These are phyloP conservation scores for Symmetrospora coprosmae DNA, from an alignment of 768 basidiomycete species.

Conservation along the genomic window DNA sequence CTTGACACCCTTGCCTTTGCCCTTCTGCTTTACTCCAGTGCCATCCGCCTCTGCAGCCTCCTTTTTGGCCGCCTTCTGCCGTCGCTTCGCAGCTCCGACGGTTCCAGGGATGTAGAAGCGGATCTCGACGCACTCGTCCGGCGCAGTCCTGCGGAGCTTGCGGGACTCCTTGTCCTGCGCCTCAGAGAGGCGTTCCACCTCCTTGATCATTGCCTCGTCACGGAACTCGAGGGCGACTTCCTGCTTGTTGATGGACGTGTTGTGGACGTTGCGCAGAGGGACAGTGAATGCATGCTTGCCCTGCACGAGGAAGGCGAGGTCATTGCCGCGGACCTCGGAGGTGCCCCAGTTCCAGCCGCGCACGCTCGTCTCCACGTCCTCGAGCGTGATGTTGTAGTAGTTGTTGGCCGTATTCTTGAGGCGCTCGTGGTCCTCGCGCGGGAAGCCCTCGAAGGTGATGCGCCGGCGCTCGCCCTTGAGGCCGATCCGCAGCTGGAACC, in stretches of 20 bases:
- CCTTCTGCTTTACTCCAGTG: too few species aligned
- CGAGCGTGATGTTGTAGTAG: slow-evolving; percentile 70
- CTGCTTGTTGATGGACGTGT: slow-evolving; percentile 93
- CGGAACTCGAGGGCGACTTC: slow-evolving; percentile 96
- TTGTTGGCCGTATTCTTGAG: slow-evolving; percentile 67
- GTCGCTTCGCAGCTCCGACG: slow-evolving; percentile 40
- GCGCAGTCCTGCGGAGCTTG: slow-evolving; percentile 37
- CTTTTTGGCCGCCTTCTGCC: slow-evolving; percentile 48
- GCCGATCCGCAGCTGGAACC: slow-evolving; percentile 75
- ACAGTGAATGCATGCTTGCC: slow-evolving; percentile 77
- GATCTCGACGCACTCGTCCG: slow-evolving; percentile 87
- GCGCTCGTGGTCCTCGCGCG: slow-evolving; percentile 86
- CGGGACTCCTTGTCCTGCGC: slow-evolving; percentile 24
- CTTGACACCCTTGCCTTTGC: slow-evolving; percentile 21
- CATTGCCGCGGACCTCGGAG: slow-evolving; percentile 83
- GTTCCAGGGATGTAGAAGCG: slow-evolving; percentile 87
- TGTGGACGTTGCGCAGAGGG: slow-evolving; percentile 70
- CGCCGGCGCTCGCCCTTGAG: slow-evolving; percentile 49
- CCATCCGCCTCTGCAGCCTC: slow-evolving; percentile 42
- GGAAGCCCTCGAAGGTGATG: slow-evolving; percentile 86
- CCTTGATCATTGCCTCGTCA: slow-evolving; percentile 24
- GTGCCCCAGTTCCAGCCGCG: slow-evolving; percentile 99
- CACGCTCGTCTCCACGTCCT: slow-evolving; percentile 69
- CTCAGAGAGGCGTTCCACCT: slow-evolving; percentile 41
- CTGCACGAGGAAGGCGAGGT: slow-evolving; percentile 77